A percentile compares a stretch with the other conserved stretches of the same genome.
Evolutionary conservation across 768 basidiomycete genomes (phyloP).

Genomic region (Mycena rebaudengoi): DNA sequence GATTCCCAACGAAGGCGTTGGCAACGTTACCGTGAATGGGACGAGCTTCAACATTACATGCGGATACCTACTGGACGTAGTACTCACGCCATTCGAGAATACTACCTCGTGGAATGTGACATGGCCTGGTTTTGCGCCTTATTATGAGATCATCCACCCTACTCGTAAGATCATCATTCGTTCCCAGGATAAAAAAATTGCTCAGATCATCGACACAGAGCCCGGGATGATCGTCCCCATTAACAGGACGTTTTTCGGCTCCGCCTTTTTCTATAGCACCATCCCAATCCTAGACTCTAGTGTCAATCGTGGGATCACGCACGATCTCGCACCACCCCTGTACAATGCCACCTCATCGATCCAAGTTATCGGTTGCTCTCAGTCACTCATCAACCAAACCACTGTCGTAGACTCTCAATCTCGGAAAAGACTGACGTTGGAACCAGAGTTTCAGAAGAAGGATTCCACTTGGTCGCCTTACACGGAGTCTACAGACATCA

Average conservation of each 20-base stretch:
- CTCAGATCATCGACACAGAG: neutral
- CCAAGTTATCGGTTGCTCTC: neutral
- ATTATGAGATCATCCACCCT: neutral
- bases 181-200: neutral
- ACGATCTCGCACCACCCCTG: neutral
- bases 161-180: neutral
- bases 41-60: neutral
- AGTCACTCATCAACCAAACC: neutral
- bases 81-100: neutral
- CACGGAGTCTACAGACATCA: neutral
- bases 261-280: slow-evolving; percentile 3
- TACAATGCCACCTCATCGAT: neutral
- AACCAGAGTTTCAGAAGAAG: neutral
- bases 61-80: neutral
- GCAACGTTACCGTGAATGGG: neutral
- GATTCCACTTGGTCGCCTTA: neutral
- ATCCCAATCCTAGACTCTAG: neutral
- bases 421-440: neutral
- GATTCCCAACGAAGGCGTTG: neutral
- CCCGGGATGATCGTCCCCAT: neutral
- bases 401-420: slow-evolving; percentile 1
- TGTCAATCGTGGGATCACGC: neutral
- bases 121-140: neutral
- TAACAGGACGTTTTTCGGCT: neutral
- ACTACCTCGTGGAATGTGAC: neutral